Evolutionary conservation across 768 basidiomycete genomes (phyloP), one percentile per base, ranked within the genome.

Genomic region (Phlebiopsis flavidoalba): DNA sequence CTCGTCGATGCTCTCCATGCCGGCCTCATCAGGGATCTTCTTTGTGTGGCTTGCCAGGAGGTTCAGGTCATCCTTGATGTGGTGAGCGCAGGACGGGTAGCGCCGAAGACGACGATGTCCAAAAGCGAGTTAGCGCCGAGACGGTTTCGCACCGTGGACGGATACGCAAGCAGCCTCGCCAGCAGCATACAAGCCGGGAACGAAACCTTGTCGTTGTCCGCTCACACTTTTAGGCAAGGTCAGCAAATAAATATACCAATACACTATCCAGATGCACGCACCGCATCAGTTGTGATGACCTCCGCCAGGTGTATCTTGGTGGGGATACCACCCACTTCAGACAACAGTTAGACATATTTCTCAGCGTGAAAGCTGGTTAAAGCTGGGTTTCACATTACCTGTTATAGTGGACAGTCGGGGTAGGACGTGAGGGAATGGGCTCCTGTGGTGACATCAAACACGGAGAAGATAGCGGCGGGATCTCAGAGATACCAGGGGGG

Each of bases 401-500:
- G 75, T 98, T 98, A 78, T 98, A 98, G 76, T 98, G 96, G 36
- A 97, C 97, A 45, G 97, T 99, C n/a, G n/a, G 33, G 97, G 97
- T 64, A 99, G 77, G 26, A 99, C 97, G n/a, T n/a, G n/a, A n/a
- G 40, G 97, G 97, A 69, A 99, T 99, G 37, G 97, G 97, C 73
- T 98, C 96, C 80, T 99, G 98, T 64, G n/a, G 97, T 98, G 60
- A 99, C 97, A 75, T 99, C 97, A 62, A 98, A 97, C 73, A 97
- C 97, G 66, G 93, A 84, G 79, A 99, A 99, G 72, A 99, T 98
- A 59, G 97, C 91, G 21, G 97, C 97, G 8, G 97, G n/a, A n/a
- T 99, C 80, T 99, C 97, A 52, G 97, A 98, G 72, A 99, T 99
- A 83, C 97, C 97, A 62, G 97, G 97, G n/a, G n/a, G n/a, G n/a